These are phyloP conservation scores for Conoideocrella luteorostrata DNA, from an alignment of 2,329 filamentous ascomycete species.

Conservation along the genomic window DNA sequence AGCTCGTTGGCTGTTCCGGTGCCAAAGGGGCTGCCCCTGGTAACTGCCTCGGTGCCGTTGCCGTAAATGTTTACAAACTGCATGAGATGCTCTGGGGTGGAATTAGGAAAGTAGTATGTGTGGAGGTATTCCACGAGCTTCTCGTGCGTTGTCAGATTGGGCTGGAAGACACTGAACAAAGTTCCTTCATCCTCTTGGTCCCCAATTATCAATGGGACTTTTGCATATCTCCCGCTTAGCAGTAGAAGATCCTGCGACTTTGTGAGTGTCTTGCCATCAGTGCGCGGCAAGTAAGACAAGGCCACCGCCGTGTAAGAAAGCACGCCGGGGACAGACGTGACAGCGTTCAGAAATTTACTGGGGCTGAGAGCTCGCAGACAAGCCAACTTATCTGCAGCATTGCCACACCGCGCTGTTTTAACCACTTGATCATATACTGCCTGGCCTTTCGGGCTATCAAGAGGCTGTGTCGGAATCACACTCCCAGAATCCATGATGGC, in stretches of 20 bases:
- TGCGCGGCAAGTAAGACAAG: neutral
- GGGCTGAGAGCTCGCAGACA: slow-evolving; percentile 41
- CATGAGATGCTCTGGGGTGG: slow-evolving; percentile 44
- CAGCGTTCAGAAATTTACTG: slow-evolving; percentile 36
- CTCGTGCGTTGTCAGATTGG: slow-evolving; percentile 47
- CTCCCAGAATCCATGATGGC: slow-evolving; percentile 8
- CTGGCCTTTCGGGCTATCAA: neutral
- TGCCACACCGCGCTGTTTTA: neutral
- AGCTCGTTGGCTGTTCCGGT: slow-evolving; percentile 62
- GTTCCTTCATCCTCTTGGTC: neutral
- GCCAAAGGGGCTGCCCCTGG: slow-evolving; percentile 63
- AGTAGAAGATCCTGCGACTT: slow-evolving; percentile 18
- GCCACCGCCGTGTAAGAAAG: neutral
- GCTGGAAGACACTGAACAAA: neutral
- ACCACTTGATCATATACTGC: neutral
- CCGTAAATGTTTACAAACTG: slow-evolving; percentile 58
- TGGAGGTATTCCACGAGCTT: slow-evolving; percentile 57
- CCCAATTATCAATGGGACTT: slow-evolving; percentile 11
- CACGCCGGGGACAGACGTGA: slow-evolving; percentile 11
- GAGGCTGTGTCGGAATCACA: slow-evolving; percentile 39
- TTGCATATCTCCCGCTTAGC: slow-evolving; percentile 55
- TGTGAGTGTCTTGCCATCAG: slow-evolving; percentile 22
- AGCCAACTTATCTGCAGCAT: slow-evolving; percentile 35
- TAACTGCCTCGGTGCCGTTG: slow-evolving; percentile 27
- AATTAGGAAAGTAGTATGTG: slow-evolving; percentile 51